Conservation (phyloP, 176 grass and related monocot genomes). For the Hordeum marinum region DNA sequence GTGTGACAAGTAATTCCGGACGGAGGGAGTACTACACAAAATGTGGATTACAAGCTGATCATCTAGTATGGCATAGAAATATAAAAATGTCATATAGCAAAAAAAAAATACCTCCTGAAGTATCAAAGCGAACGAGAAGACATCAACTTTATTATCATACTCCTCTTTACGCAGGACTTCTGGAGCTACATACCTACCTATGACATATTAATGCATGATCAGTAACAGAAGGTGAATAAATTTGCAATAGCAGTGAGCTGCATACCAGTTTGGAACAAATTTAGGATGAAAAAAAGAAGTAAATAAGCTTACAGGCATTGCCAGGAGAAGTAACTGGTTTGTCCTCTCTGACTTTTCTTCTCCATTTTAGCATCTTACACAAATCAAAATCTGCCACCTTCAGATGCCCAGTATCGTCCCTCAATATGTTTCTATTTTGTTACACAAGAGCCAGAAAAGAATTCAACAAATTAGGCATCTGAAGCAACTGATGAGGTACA, state of each 20-base stretch:
- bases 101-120: slow-evolving; percentile 65
- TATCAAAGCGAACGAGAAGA: slow-evolving; percentile 96
- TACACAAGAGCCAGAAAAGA: slow-evolving; percentile 33
- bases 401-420: slow-evolving; percentile 90
- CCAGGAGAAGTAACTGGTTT: slow-evolving; percentile 55
- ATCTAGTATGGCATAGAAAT: neutral
- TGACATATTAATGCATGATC: slow-evolving; percentile 16
- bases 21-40: too few relatives aligned
- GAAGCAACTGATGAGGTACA: neutral
- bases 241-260: neutral
- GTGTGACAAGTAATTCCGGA: too few relatives aligned
- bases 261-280: neutral
- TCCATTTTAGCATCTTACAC: slow-evolving; percentile 82
- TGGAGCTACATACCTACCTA: slow-evolving; percentile 96
- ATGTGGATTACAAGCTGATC: neutral
- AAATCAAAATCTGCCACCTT: slow-evolving; percentile 98
- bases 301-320: slow-evolving; percentile 60
- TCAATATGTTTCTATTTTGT: slow-evolving; percentile 89
- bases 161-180: slow-evolving; percentile 83
- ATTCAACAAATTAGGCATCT: slow-evolving; percentile 36
- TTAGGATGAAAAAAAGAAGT: neutral
- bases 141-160: slow-evolving; percentile 92
- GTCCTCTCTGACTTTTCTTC: slow-evolving; percentile 77
- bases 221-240: neutral
- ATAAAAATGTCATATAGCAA: slow-evolving; percentile 1